These are phyloP conservation scores for Sistotremastrum suecicum DNA, from an alignment of 768 basidiomycete species.

Conservation along the genomic window DNA sequence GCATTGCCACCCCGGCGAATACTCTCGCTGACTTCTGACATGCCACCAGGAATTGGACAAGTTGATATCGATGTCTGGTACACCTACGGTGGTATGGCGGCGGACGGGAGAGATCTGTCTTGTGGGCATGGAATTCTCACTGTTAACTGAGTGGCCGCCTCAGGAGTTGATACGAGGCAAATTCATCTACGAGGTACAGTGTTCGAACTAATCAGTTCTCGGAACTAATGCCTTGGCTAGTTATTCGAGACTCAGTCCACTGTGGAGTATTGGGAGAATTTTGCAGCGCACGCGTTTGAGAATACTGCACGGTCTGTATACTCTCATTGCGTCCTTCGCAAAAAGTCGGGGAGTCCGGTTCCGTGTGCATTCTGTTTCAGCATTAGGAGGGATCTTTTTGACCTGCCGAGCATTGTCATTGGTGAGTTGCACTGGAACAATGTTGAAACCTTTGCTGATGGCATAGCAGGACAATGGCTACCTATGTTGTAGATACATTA, in stretches of 20 bases:
- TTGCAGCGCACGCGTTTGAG: slow-evolving; percentile 93
- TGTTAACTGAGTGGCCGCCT: slow-evolving; percentile 82
- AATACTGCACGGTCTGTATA: slow-evolving; percentile 94
- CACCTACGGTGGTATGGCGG: slow-evolving; percentile 95
- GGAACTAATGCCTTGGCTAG: slow-evolving; percentile 21
- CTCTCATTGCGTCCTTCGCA: slow-evolving; percentile 80
- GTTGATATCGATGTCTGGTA: slow-evolving; percentile 92
- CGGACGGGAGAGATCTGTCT: slow-evolving; percentile 96
- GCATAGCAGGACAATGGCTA: slow-evolving; percentile 64
- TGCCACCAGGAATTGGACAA: slow-evolving; percentile 77
- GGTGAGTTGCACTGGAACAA: slow-evolving; percentile 29
- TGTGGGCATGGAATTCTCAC: slow-evolving; percentile 91
- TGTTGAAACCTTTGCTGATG: neutral
- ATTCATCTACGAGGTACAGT: slow-evolving; percentile 32
- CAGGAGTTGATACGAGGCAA: slow-evolving; percentile 58
- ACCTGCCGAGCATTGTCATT: slow-evolving; percentile 79
- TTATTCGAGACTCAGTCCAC: slow-evolving; percentile 92
- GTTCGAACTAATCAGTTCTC: neutral
- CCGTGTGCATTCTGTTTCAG: slow-evolving; percentile 94
- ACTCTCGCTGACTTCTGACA: neutral
- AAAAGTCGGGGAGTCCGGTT: slow-evolving; percentile 71
- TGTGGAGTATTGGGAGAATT: slow-evolving; percentile 95
- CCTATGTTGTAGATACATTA: slow-evolving; percentile 43
- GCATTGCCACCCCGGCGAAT: neutral
- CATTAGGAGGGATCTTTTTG: slow-evolving; percentile 84